Conservation (phyloP, 164 flowering plant genomes). For the Aristolochia fimbriata region DNA sequence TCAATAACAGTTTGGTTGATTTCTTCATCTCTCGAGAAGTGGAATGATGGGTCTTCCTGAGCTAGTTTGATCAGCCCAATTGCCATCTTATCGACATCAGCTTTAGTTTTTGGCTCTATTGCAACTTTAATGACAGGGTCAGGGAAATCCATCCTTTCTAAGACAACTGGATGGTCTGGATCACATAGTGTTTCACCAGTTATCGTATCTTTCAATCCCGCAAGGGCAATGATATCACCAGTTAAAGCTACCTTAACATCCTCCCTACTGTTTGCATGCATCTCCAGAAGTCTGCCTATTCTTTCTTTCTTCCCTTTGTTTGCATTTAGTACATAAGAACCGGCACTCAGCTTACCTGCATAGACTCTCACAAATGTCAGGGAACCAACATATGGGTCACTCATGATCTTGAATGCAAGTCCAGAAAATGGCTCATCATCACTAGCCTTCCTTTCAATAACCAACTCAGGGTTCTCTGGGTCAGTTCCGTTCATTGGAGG, state of each 20-base stretch:
- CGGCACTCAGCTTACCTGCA: conserved; percentile 67
- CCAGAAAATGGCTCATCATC: conserved; percentile 91
- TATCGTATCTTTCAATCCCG: conserved; percentile 87
- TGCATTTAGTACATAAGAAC: conserved; percentile 81
- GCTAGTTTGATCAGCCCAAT: conserved; percentile 80
- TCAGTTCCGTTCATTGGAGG: conserved; percentile 90
- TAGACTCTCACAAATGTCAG: conserved; percentile 91
- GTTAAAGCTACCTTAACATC: conserved; percentile 70
- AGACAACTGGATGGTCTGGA: conserved; percentile 64
- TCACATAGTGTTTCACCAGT: conserved; percentile 94
- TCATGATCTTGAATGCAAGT: conserved; percentile 96
- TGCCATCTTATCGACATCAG: conserved; percentile 91
- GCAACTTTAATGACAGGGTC: conserved; percentile 98
- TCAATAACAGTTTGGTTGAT: conserved; percentile 89
- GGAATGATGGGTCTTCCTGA: conserved; percentile 98
- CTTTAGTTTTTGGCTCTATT: conserved; percentile 96
- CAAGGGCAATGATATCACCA: conserved; percentile 93
- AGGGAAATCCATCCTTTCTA: conserved; percentile 97
- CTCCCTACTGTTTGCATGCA: conserved; percentile 98
- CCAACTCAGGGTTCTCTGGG: conserved; percentile 73
- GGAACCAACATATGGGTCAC: conserved; percentile 84
- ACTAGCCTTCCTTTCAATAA: conserved; percentile 45
- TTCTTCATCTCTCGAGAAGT: conserved; percentile 95
- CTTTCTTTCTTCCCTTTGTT: conserved; percentile 94
- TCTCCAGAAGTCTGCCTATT: conserved; percentile 87